Conservation (phyloP, 768 basidiomycete species). For the Tricholoma sp. region DNA sequence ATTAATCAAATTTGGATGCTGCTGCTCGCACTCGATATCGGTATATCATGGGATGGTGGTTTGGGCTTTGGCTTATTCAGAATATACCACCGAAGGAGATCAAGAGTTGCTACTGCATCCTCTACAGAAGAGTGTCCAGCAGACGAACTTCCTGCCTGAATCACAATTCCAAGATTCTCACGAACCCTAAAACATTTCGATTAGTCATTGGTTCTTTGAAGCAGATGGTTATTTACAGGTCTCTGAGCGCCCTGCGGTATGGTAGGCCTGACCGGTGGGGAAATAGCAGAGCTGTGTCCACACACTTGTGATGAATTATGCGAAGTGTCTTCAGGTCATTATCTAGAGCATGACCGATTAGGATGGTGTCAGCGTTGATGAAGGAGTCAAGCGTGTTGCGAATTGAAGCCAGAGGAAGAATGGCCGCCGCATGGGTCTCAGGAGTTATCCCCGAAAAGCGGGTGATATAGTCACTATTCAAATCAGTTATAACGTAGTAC, state of each 20-base stretch:
- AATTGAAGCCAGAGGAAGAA: conserved; percentile 60
- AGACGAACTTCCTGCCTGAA: conserved; percentile 74
- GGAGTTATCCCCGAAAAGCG: conserved; percentile 80
- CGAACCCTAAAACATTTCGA: conserved; percentile 51
- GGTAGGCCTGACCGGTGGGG: conserved; percentile 74
- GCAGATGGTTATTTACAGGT: conserved; percentile 53
- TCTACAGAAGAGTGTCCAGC: conserved; percentile 88
- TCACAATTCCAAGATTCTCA: conserved; percentile 74
- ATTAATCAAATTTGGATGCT: neutral
- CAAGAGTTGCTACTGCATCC: conserved; percentile 84
- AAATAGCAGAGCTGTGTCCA: conserved; percentile 87
- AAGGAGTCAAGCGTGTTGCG: conserved; percentile 63
- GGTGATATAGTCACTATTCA: conserved; percentile 79
- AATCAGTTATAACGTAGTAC: neutral
- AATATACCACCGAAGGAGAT: conserved; percentile 82
- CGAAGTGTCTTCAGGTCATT: conserved; percentile 92
- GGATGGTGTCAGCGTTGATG: conserved; percentile 76
- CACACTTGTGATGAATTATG: conserved; percentile 76
- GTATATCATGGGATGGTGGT: neutral
- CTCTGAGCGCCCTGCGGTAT: conserved; percentile 74
- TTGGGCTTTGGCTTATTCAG: conserved; percentile 42
- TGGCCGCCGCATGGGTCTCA: conserved; percentile 54
- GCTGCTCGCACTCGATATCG: neutral
- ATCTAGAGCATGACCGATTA: conserved; percentile 89
- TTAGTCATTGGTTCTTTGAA: conserved; percentile 2